Evolutionary conservation across 2,329 filamentous ascomycete species (phyloP).

Genomic region (Pyricularia sp.): DNA sequence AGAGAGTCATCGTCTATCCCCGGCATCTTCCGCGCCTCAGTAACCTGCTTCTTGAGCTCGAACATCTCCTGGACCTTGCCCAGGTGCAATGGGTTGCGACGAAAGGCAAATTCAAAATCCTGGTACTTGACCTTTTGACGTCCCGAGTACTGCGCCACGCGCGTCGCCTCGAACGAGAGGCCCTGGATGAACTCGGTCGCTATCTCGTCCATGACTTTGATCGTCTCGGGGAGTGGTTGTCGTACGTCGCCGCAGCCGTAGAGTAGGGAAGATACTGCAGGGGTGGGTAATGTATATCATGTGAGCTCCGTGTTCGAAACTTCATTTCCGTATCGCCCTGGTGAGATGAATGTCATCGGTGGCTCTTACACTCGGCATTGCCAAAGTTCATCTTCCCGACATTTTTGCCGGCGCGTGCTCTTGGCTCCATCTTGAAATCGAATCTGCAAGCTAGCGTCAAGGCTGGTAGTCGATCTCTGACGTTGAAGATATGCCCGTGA

Average conservation of each 20-base stretch:
- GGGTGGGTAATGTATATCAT: slow-evolving; percentile 1
- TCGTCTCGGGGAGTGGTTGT: slow-evolving; percentile 68
- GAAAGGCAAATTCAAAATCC: slow-evolving; percentile 89
- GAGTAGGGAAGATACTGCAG: slow-evolving; percentile 57
- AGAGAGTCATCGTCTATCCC: slow-evolving; percentile 46
- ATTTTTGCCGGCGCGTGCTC: slow-evolving; percentile 65
- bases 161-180: slow-evolving; percentile 78
- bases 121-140: slow-evolving; percentile 97
- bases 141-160: slow-evolving; percentile 71
- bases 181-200: slow-evolving; percentile 94
- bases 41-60: slow-evolving; percentile 77
- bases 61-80: slow-evolving; percentile 84
- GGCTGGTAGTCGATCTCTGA: background rate
- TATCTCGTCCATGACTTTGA: slow-evolving; percentile 85
- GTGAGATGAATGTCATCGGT: slow-evolving; percentile 7
- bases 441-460: background rate
- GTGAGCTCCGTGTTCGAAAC: background rate
- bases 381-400: slow-evolving; percentile 74
- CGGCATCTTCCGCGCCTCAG: slow-evolving; percentile 66
- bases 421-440: slow-evolving; percentile 51
- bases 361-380: slow-evolving; percentile 50
- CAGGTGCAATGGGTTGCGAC: slow-evolving; percentile 71
- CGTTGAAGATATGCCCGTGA: background rate
- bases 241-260: slow-evolving; percentile 69
- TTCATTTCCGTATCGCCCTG: background rate